These are phyloP conservation scores for Cordia subcordata DNA, from an alignment of 257 asterid genomes.

Conservation along the genomic window DNA sequence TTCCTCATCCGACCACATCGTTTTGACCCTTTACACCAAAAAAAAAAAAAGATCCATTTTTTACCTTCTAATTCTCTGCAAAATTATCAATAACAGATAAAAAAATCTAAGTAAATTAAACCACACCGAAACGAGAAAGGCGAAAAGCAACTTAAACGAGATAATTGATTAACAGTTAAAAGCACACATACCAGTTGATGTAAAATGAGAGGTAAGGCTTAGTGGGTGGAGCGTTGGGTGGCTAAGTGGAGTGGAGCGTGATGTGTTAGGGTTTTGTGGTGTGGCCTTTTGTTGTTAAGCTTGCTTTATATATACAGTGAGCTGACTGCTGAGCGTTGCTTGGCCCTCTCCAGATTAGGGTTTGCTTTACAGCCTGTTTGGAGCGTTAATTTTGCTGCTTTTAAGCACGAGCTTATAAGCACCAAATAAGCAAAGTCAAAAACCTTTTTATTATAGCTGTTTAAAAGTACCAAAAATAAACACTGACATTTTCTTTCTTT, in stretches of 20 bases:
- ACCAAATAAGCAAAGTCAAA: no score
- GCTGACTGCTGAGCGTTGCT: slow-evolving; percentile 8
- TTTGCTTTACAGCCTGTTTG: background rate
- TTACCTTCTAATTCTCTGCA: background rate
- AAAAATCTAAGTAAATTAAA: background rate
- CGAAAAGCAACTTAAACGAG: no score
- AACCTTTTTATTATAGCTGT: no score
- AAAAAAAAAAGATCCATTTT: slow-evolving; percentile 9
- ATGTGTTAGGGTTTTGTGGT: slow-evolving; percentile 26
- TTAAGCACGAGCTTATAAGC: no score
- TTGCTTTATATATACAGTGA: slow-evolving; percentile 18
- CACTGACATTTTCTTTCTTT: no score
- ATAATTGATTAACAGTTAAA: no score
- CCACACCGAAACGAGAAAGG: background rate
- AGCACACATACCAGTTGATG: slow-evolving; percentile 21
- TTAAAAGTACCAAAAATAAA: no score
- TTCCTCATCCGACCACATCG: slow-evolving; percentile 87
- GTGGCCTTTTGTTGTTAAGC: slow-evolving; percentile 11
- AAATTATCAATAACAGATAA: background rate
- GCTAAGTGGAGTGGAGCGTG: background rate
- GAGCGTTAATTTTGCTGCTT: no score
- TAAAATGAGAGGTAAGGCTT: slow-evolving; percentile 27
- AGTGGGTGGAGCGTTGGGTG: background rate
- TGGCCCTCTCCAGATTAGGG: background rate
- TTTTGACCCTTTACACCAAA: slow-evolving; percentile 1